Evolutionary conservation across 495 filamentous ascomycete species (phyloP), one percentile per base, ranked within the genome.

Genomic region (Penicillium paxilli): DNA sequence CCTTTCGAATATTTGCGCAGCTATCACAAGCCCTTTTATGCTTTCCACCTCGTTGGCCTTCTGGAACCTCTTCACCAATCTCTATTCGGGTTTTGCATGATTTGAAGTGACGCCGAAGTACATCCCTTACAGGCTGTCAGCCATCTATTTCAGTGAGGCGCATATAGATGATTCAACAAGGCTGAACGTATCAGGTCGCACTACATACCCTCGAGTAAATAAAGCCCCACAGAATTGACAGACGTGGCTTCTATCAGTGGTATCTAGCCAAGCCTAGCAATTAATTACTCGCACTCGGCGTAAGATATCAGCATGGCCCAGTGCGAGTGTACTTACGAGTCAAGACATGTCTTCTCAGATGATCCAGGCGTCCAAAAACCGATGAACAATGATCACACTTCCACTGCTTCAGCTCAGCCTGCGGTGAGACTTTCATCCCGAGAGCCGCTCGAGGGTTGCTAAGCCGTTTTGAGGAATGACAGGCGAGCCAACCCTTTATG

Each of bases 11-110:
- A 32, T 44, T 63, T 12, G 68, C 71, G 50, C 69, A 74, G 26
- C 60, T 65, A 50, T 72, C 71, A 54, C 69, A 74, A 14, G 69
- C 71, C 32, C 66, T 63, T 30, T 66, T 68, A 26, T 67, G 61
- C 40, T 72, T 72, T 2, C 68, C 68, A 3, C 64, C 66, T 41
- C 54, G 55, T 20, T 58, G 55, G 21, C 59, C 55, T 17, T 66
- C 52, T 16, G 68, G 71, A 7, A 71, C 67, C 12, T 53, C 57
- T 9, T 65, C 44, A 7, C 60, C 60, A 17, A 44, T 46, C 21
- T 60, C 45, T 45, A 60, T 46, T 2, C 69, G 69, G 20, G 41
- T 28, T 42, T 60, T 59, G 61, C 68, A 71, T 25, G 69, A 64
- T 58, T 68, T 71, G 69, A 69, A 72, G 30, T 72, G 71, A 19